phyloP scores from a whole-genome alignment of 331 rosid species.

The Pyrus hybrid region DNA sequence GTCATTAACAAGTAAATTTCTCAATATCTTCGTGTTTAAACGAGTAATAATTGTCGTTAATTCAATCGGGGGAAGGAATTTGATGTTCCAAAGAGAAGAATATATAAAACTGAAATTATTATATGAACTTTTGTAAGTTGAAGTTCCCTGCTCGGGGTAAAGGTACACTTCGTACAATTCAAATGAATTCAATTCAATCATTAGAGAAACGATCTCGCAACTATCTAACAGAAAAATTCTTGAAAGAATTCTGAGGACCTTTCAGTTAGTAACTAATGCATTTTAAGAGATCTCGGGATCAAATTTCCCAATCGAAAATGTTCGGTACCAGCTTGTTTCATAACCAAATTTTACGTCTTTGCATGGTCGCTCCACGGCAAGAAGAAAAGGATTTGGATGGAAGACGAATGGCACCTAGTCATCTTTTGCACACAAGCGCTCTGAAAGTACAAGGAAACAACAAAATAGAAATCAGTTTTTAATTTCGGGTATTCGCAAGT shows the following conservation, averaged over 20 bases:
- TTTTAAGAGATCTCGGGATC: neutral
- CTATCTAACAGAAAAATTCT: too few species aligned
- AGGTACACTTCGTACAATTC: neutral
- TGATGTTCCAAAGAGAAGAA: neutral
- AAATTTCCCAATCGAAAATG: slow-evolving; percentile 14
- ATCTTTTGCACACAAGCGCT: slow-evolving; percentile 76
- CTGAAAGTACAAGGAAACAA: slow-evolving; percentile 25
- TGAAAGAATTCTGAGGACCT: too few species aligned
- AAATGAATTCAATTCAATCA: too few species aligned
- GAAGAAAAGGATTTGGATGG: slow-evolving; percentile 5
- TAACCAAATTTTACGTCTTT: neutral
- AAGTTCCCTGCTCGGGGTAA: slow-evolving; percentile 1
- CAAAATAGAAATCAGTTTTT: neutral
- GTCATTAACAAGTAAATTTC: neutral
- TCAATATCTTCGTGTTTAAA: too few species aligned
- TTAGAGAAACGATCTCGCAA: too few species aligned
- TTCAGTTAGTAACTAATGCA: neutral
- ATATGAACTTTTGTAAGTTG: neutral
- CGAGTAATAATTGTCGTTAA: neutral
- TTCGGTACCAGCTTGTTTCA: slow-evolving; percentile 4
- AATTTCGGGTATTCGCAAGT: neutral
- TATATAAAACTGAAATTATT: neutral
- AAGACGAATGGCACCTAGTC: slow-evolving; percentile 22
- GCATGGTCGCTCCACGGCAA: neutral
- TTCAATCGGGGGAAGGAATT: neutral